Evolutionary conservation across 371 early-diverging fungal species (phyloP), one percentile per base, ranked within the genome.

Genomic region (Mortierella sp.): DNA sequence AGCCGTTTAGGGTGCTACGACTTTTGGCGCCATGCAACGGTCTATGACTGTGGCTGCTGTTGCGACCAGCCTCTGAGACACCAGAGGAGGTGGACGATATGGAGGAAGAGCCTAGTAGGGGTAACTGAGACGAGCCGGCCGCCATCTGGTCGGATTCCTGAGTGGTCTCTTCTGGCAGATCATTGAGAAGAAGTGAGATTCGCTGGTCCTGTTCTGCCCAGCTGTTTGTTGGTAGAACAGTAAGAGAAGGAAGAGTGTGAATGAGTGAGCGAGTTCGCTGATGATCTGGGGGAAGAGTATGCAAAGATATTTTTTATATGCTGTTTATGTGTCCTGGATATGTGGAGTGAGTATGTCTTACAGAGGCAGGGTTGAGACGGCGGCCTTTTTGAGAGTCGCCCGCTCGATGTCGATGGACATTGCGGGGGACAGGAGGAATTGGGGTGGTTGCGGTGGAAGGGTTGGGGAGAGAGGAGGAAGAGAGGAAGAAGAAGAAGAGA

Each of bases 301-400:
- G 58, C 12, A 60, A 60, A 18, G 29, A n/a, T 11, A 11, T 18
- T 35, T 55, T 43, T 51, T 41, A 29, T 27, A 43, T 29, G 41
- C 4, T 44, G 71, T 48, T 48, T 58, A 71, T 60, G 29, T 65
- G 38, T 65, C 24, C 38, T 43, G 8, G 27, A 11, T 63, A 29
- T 58, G 44, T 24, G 11, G 7, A 3, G 27, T 29, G 60, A 16
- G n/a, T 21, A 7, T 24, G 56, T 46, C 77, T 77, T 86, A 86
- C 87, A 77, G 70, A 10, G 87, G 87, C 60, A 86, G 74, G 18
- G 80, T 82, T 38, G 75, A 76, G 51, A 86, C 87, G 49, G 82
- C 51, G 27, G 87, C 77, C 75, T 86, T 86, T 72, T 72, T 82
- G 72, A 86, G 77, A 4, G 87, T 86, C 38, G 87, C 87, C 77